Percentiles rank a stretch among this genome's conserved stretches.
Evolutionary conservation across 2,329 filamentous ascomycete species (phyloP).

Genomic region (Penicillium freii): DNA sequence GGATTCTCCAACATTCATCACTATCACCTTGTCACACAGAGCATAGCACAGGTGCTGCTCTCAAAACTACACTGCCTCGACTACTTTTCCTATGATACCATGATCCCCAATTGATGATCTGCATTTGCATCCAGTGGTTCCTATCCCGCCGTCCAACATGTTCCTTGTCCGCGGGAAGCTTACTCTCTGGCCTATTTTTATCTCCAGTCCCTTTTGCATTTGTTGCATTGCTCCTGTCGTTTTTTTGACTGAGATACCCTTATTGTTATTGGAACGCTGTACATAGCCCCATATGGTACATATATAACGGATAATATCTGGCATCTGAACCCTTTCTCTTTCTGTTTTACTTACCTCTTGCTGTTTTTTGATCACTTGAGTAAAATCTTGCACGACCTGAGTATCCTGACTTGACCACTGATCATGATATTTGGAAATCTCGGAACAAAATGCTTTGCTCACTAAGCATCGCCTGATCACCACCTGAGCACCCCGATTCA

Average conservation of each 20-base stretch:
- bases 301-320: not conserved
- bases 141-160: not conserved
- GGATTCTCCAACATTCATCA: not conserved
- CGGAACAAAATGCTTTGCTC: not conserved
- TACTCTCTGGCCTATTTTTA: not conserved
- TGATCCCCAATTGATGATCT: conserved; percentile 6
- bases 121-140: conserved; percentile 4
- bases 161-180: not conserved
- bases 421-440: not conserved
- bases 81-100: conserved; percentile 10
- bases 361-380: not conserved
- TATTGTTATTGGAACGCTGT: not conserved
- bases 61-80: not conserved
- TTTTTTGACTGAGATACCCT: conserved; percentile 11
- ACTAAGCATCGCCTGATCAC: not conserved
- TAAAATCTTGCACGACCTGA: not conserved
- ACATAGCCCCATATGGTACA: not conserved
- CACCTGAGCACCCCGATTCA: not conserved
- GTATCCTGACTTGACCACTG: not conserved
- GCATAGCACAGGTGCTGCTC: conserved; percentile 6
- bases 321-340: not conserved
- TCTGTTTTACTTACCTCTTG: not conserved
- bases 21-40: not conserved
- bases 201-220: conserved; percentile 1
- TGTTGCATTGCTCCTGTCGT: not conserved